Evolutionary conservation across 345 rosid genomes (phyloP), one percentile per base, ranked within the genome.

Genomic region (Balakata baccata): DNA sequence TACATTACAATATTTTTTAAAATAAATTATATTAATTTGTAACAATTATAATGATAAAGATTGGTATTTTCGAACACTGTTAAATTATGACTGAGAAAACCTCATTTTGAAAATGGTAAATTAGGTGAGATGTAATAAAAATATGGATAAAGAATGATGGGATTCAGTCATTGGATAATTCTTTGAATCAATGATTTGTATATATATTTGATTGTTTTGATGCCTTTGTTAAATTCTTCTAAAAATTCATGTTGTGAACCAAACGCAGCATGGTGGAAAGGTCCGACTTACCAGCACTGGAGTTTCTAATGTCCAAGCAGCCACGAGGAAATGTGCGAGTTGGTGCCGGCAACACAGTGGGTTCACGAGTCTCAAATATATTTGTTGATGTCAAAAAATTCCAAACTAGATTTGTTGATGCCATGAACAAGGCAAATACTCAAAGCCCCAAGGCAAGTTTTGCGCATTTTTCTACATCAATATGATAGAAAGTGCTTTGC

Each of bases 281-380:
- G 74, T 77, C 96, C 8, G 89, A 94, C 64, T 91, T 94, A 17
- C 91, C 97, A 6, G 93, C 98, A 5, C 72, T 94, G 16, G 97
- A 94, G 81, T 92, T 90, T 53, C 85, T 94, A 37, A 92, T 92
- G 98, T 86, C 97, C 0, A 92, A 89, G 81, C 98, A 92, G 61
- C 98, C 97, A 0, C 88, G 97, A 14, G 97, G 94, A 47, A 85
- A 81, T n/a, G 98, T 94, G 43, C 82, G 90, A 77, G 84, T 94
- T 9, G 96, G 98, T 1, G 87, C 82, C 1, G 75, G 89, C 23
- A 86, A 86, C 71, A 62, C 94, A 0, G 93, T 66, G 0, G 92
- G 98, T 0, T 56, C 78, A 1, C 89, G 96, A 47, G 92, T 86
- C 74, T 82, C 98, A 0, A 88, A 94, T 72, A 82, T 94, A 8